These are phyloP conservation scores for Kluyveromyces sp. DNA, from an alignment of 1,139 yeast genomes.

Conservation along the genomic window DNA sequence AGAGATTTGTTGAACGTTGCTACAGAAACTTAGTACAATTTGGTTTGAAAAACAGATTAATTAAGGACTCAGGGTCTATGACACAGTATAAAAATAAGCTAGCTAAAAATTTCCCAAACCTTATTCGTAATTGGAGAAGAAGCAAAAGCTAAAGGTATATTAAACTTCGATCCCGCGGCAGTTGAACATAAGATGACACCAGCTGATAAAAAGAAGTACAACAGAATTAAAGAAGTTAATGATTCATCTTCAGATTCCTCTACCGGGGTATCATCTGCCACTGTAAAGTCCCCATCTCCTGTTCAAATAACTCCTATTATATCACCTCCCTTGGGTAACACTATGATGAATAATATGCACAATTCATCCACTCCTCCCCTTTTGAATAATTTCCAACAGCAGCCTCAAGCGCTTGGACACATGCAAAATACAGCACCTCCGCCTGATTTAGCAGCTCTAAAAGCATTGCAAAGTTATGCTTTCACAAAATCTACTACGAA, in stretches of 20 bases:
- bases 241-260: neutral
- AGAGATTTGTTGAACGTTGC: slow-evolving; percentile 42
- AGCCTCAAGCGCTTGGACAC: neutral
- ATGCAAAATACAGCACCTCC: neutral
- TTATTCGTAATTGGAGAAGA: slow-evolving; percentile 29
- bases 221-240: slow-evolving; percentile 2
- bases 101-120: slow-evolving; percentile 29
- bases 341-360: neutral
- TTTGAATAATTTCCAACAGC: neutral
- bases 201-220: slow-evolving; percentile 19
- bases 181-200: slow-evolving; percentile 20
- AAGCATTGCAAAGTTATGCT: slow-evolving; percentile 24
- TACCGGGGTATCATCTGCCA: slow-evolving; percentile 4
- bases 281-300: slow-evolving; percentile 7
- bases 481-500: slow-evolving; percentile 18
- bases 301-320: slow-evolving; percentile 1
- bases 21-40: slow-evolving; percentile 41
- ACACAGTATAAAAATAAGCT: slow-evolving; percentile 23
- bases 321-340: neutral
- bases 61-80: slow-evolving; percentile 23
- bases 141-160: slow-evolving; percentile 28
- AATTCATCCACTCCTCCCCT: neutral
- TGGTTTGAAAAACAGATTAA: slow-evolving; percentile 30
- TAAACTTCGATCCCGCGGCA: slow-evolving; percentile 21
- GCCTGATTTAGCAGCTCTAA: slow-evolving; percentile 11